A percentile compares a stretch with the other conserved stretches of the same genome.
These are phyloP conservation scores for Climacium dendroides DNA, from an alignment of 225 moss, liverwort and hornwort species.

Conservation along the genomic window DNA sequence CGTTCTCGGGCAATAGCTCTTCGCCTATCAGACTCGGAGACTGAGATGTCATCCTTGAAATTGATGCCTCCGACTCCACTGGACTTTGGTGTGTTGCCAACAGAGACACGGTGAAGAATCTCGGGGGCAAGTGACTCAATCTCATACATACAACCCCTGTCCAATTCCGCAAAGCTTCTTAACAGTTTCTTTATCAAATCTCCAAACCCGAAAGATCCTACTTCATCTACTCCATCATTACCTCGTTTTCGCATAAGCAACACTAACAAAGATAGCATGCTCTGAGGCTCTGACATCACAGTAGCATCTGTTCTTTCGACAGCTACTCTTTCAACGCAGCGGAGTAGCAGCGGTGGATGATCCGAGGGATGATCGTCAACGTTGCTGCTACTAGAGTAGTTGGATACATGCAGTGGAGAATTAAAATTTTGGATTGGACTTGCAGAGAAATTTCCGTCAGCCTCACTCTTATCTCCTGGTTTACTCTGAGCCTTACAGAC, in stretches of 20 bases:
- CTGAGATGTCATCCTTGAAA: conserved; percentile 48
- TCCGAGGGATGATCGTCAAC: conserved; percentile 36
- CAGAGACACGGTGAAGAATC: conserved; percentile 58
- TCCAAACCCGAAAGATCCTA: conserved; percentile 41
- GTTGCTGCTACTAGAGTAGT: conserved; percentile 1
- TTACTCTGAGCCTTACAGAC: conserved; percentile 28
- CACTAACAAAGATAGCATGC: conserved; percentile 66
- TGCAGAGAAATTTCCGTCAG: neutral
- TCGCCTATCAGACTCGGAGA: conserved; percentile 55
- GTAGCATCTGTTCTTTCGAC: conserved; percentile 29
- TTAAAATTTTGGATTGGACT: neutral
- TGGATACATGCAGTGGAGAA: neutral
- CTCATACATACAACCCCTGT: conserved; percentile 69
- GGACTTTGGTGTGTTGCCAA: conserved; percentile 1
- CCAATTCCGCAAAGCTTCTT: conserved; percentile 46
- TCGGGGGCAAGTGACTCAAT: conserved; percentile 79
- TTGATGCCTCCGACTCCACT: conserved; percentile 5
- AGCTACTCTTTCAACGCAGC: conserved; percentile 34
- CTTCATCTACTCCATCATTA: conserved; percentile 30
- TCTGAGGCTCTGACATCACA: conserved; percentile 44
- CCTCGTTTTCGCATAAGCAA: conserved; percentile 42
- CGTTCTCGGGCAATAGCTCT: conserved; percentile 65
- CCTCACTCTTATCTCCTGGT: neutral
- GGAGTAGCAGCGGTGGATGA: conserved; percentile 42
- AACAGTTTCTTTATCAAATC: conserved; percentile 62